phyloP scores from a whole-genome alignment of 495 filamentous ascomycete species.

The Podospora didyma region DNA sequence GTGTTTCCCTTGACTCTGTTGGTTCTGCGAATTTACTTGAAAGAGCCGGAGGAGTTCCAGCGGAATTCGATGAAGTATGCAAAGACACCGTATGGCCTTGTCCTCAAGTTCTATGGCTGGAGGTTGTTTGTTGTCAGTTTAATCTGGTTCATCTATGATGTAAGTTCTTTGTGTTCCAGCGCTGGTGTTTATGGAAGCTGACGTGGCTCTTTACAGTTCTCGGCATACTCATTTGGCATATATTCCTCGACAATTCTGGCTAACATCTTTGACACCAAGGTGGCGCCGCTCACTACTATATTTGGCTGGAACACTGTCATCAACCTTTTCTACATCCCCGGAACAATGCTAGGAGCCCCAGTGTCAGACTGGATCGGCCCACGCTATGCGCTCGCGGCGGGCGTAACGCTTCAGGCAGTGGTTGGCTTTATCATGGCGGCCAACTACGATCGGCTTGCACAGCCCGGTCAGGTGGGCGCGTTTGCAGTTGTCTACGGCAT shows the following conservation, averaged over 20 bases:
- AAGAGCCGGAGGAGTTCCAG: slow-evolving; percentile 81
- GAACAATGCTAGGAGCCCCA: slow-evolving; percentile 70
- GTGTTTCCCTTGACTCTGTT: slow-evolving; percentile 74
- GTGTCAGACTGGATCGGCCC: slow-evolving; percentile 74
- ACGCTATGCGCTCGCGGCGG: slow-evolving; percentile 61
- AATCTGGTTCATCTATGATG: slow-evolving; percentile 92
- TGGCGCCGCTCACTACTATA: slow-evolving; percentile 60
- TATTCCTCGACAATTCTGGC: slow-evolving; percentile 68
- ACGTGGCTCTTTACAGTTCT: slow-evolving; percentile 47
- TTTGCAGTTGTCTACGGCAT: slow-evolving; percentile 77
- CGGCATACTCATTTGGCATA: slow-evolving; percentile 72
- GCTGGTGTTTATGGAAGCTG: not conserved
- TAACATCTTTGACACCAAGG: slow-evolving; percentile 53
- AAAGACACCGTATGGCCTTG: slow-evolving; percentile 53
- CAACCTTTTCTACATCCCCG: slow-evolving; percentile 84
- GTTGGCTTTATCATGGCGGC: slow-evolving; percentile 86
- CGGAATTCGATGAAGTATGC: slow-evolving; percentile 48
- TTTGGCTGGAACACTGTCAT: slow-evolving; percentile 85
- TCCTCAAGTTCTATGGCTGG: slow-evolving; percentile 55
- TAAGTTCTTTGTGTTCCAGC: slow-evolving; percentile 23
- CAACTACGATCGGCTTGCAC: slow-evolving; percentile 60
- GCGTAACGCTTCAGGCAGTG: slow-evolving; percentile 65
- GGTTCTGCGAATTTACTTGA: slow-evolving; percentile 67
- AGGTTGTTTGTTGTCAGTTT: slow-evolving; percentile 64
- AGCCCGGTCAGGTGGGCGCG: slow-evolving; percentile 60